A percentile compares a stretch with the other conserved stretches of the same genome.
Conservation (phyloP, 2,329 filamentous ascomycete species). For the Stagonosporopsis tanaceti region DNA sequence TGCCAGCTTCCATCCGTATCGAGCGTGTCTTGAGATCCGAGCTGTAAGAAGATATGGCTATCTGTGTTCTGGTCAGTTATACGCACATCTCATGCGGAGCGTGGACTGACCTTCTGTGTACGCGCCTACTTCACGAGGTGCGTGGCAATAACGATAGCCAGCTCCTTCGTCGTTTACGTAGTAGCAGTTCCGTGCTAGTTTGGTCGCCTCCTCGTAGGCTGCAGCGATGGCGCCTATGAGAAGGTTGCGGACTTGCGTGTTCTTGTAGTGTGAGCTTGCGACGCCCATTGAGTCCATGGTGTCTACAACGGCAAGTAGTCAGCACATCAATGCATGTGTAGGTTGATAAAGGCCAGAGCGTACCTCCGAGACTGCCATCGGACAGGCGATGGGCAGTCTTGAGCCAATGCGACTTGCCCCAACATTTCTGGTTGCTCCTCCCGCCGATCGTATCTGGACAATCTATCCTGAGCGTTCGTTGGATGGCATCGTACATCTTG, state of each 20-base stretch:
- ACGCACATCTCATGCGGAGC: not conserved
- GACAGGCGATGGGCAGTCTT: not conserved
- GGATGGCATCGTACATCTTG: not conserved
- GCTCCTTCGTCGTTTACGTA: not conserved
- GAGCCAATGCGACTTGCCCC: not conserved
- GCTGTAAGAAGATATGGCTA: not conserved
- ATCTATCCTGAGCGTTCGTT: not conserved
- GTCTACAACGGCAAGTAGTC: not conserved
- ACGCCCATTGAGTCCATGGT: not conserved
- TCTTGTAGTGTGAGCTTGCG: not conserved
- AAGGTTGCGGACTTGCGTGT: not conserved
- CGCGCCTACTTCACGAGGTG: not conserved
- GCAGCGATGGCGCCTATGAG: conserved; percentile 9
- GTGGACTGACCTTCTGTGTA: not conserved
- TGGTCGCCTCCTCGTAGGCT: not conserved
- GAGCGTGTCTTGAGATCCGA: not conserved
- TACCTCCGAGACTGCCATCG: not conserved
- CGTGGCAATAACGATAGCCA: conserved; percentile 3
- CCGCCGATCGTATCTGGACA: not conserved
- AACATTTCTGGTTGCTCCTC: not conserved
- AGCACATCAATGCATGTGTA: not conserved
- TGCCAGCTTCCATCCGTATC: not conserved
- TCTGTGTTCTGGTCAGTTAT: not conserved
- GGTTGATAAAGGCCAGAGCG: not conserved
- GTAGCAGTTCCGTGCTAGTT: conserved; percentile 1